Evolutionary conservation across 2,329 filamentous ascomycete species (phyloP).

Genomic region (Penicillium sp.): DNA sequence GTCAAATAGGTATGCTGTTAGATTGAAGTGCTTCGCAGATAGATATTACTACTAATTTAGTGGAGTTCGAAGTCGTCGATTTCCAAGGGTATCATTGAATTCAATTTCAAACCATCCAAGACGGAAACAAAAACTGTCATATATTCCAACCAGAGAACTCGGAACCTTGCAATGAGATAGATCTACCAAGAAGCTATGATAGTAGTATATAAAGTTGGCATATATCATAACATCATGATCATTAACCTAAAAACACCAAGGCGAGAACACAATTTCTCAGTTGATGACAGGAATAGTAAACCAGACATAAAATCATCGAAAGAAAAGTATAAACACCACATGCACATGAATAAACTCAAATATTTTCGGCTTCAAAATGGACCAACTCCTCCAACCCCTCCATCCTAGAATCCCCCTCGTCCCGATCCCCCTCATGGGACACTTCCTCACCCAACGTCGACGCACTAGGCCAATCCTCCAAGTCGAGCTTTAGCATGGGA

Average conservation of each 20-base stretch:
- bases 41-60: too few species aligned
- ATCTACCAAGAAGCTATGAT: too few species aligned
- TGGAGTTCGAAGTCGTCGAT: too few species aligned
- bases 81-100: too few species aligned
- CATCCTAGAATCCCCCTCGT: conserved; percentile 4
- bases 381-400: conserved; percentile 18
- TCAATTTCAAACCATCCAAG: too few species aligned
- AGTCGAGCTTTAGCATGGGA: conserved; percentile 30
- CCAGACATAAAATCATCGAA: neutral
- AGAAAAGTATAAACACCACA: neutral
- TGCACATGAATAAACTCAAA: neutral
- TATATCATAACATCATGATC: neutral
- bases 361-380: conserved; percentile 16
- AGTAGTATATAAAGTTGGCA: neutral
- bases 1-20: neutral
- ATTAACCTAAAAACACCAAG: neutral
- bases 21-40: too few species aligned
- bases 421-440: neutral
- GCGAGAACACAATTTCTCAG: neutral
- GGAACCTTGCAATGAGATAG: too few species aligned
- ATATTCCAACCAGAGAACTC: too few species aligned
- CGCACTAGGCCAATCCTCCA: conserved; percentile 31
- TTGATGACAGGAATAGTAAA: neutral
- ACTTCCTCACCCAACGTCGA: conserved; percentile 3
- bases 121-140: too few species aligned